Conservation (phyloP, 75 land plant species). For the Azolla pinnata region DNA sequence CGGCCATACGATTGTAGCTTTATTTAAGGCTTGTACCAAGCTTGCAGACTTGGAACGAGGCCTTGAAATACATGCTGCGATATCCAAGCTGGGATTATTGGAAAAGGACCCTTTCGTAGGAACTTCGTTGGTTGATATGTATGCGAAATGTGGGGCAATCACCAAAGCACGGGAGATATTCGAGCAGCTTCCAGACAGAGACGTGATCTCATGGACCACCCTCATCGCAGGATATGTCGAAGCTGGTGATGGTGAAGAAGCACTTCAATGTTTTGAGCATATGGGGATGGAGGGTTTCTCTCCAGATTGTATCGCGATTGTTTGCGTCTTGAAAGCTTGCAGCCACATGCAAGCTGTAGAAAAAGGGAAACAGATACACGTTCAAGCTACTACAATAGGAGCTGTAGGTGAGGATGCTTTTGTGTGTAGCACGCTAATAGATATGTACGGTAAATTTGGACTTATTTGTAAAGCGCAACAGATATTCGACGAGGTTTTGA, state of each 20-base stretch:
- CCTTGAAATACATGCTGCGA: not conserved
- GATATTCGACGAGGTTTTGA: not conserved
- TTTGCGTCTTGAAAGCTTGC: constrained; percentile 21
- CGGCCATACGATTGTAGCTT: not conserved
- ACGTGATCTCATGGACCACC: constrained; percentile 30
- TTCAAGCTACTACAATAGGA: not conserved
- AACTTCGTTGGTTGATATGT: constrained; percentile 2
- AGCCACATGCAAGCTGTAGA: constrained; percentile 24
- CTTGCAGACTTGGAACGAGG: not conserved
- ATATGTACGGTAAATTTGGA: not conserved
- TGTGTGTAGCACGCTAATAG: not conserved
- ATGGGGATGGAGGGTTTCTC: constrained; percentile 39
- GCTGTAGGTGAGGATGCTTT: not conserved
- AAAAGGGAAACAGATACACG: constrained; percentile 21
- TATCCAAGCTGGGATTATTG: not conserved
- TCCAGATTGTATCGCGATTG: constrained; percentile 42
- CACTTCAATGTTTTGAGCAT: constrained; percentile 32
- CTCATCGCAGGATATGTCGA: constrained; percentile 26
- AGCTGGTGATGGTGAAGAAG: constrained; percentile 20
- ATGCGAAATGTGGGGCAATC: constrained; percentile 14
- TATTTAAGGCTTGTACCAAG: not conserved
- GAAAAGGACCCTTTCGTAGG: not conserved
- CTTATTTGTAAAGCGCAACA: not conserved
- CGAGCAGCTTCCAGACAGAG: constrained; percentile 34
- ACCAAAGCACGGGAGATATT: constrained; percentile 18